phyloP scores from a whole-genome alignment of 257 asterid genomes.

The Ehretia macrophylla region DNA sequence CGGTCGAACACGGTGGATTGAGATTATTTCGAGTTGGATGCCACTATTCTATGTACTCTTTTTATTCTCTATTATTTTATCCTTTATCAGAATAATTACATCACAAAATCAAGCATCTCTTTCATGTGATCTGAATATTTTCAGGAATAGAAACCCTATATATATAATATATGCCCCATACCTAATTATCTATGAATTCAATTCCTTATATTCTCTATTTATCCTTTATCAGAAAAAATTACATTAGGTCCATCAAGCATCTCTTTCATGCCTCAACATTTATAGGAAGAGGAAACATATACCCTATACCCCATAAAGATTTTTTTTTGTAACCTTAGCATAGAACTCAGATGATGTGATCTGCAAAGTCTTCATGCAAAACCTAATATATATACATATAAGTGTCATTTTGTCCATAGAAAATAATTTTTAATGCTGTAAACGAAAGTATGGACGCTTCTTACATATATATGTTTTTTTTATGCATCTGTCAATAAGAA shows the following conservation, averaged over 20 bases:
- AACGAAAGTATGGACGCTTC: not conserved
- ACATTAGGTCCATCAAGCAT: not conserved
- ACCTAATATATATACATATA: too few relatives aligned
- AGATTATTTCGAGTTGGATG: conserved; percentile 14
- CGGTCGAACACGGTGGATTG: conserved; percentile 29
- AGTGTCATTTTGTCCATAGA: too few relatives aligned
- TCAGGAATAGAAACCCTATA: too few relatives aligned
- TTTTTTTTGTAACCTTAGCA: not conserved
- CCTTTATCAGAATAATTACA: not conserved
- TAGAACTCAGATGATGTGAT: not conserved
- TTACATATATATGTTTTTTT: too few relatives aligned
- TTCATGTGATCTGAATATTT: too few relatives aligned
- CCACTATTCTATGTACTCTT: not conserved
- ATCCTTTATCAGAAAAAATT: not conserved
- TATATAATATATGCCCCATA: too few relatives aligned
- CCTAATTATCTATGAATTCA: too few relatives aligned
- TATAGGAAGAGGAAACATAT: not conserved
- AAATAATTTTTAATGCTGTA: not conserved
- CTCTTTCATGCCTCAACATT: not conserved
- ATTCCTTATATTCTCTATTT: not conserved
- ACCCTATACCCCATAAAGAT: not conserved
- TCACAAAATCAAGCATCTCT: too few relatives aligned
- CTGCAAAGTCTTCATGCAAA: too few relatives aligned
- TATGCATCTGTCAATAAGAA: too few relatives aligned
- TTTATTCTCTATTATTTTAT: not conserved